Percentiles rank a stretch among this genome's conserved stretches.
These are phyloP conservation scores for Holtermanniella nyarrowii DNA, from an alignment of 768 basidiomycete species.

Conservation along the genomic window DNA sequence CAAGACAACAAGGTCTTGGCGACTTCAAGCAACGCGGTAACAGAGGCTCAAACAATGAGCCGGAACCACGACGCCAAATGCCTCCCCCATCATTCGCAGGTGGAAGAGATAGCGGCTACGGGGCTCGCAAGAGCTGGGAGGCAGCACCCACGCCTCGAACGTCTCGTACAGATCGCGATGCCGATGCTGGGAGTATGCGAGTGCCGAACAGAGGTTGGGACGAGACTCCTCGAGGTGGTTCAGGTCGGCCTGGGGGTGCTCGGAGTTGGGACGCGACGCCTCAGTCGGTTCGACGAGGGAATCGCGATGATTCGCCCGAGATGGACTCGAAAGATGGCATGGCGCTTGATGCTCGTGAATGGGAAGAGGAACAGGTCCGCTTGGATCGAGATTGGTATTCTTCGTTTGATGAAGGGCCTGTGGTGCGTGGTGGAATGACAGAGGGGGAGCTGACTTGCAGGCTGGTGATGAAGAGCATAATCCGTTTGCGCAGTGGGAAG, in stretches of 20 bases:
- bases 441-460: slow-evolving; percentile 8
- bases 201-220: slow-evolving; percentile 92
- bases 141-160: slow-evolving; percentile 37
- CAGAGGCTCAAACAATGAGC: slow-evolving; percentile 48
- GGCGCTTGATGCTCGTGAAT: slow-evolving; percentile 65
- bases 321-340: slow-evolving; percentile 20
- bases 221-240: slow-evolving; percentile 62
- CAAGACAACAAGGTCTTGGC: slow-evolving; percentile 55
- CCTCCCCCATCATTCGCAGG: too few species aligned
- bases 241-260: slow-evolving; percentile 51
- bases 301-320: slow-evolving; percentile 13
- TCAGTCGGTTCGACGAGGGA: slow-evolving; percentile 10
- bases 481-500: slow-evolving; percentile 86
- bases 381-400: slow-evolving; percentile 96
- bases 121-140: slow-evolving; percentile 30
- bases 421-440: slow-evolving; percentile 44
- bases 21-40: slow-evolving; percentile 92
- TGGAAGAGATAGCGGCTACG: slow-evolving; percentile 20
- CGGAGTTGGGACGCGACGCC: slow-evolving; percentile 38
- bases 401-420: slow-evolving; percentile 73
- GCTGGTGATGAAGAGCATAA: slow-evolving; percentile 82
- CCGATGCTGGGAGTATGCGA: slow-evolving; percentile 58
- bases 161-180: slow-evolving; percentile 16
- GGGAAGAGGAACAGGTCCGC: slow-evolving; percentile 92
- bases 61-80: slow-evolving; percentile 18